Base-by-base conservation (phyloP, 345 rosid genomes). In the Syzygium jambos region DNA sequence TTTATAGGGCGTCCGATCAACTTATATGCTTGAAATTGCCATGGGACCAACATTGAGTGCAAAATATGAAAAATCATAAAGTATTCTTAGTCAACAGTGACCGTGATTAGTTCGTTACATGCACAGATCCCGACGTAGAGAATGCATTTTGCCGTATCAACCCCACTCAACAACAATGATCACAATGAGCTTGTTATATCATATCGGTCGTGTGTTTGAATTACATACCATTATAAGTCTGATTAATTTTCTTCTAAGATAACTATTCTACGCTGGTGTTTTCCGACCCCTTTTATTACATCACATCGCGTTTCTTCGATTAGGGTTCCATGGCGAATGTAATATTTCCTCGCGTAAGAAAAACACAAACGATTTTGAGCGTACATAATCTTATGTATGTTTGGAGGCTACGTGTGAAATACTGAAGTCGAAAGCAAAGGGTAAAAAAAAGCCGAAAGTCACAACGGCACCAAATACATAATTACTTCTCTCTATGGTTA, bases 71-170 rank as follows among this genome's bases (percentile, higher is more conserved):
- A 14, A 65, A 65, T 12, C 9, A 23, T 38, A 17, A 68, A 68
- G 46, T 34, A 46, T 68, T 34, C 78, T 6, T 68, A 34, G 19
- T 17, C 46, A 34, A 9, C 41, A 68, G 17, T 34, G 11, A 17
- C 5, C 0, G 46, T 3, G 13, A 1, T 68, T 68, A 68, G 46
- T 68, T 34, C 7, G 13, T 19, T 9, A 9, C 25, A 1, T 1
- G 25, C 23, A 17, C 0, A 1, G 4, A 5, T 68, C 43, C 19
- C 3, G 0, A 68, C 1, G 11, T 34, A 34, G 22, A 11, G 7
- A 68, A 17, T 0, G 78, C 46, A 68, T 34, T 68, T 2, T 25
- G 3, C 43, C 3, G 11, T 34, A 19, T 19, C 4, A 38, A 0
- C 9, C 2, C 0, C 34, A 9, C 23, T 30, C 3, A 17, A 34